Conservation (phyloP, 371 early-diverging fungal genomes). For the Circinella umbellata region DNA sequence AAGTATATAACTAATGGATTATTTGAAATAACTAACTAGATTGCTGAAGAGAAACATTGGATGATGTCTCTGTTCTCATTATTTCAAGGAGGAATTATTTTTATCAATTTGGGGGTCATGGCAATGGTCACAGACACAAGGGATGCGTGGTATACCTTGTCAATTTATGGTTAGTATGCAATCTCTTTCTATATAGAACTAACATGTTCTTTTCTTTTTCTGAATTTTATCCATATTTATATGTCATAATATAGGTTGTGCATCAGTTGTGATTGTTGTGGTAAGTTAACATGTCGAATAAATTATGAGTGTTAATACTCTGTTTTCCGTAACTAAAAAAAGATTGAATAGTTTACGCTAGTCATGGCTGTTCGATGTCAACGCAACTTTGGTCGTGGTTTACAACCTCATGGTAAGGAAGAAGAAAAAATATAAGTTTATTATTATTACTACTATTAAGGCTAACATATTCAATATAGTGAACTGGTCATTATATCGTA, state of each 20-base stretch:
- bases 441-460: neutral
- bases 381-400: conserved; percentile 19
- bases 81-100: conserved; percentile 16
- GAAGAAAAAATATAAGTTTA: neutral
- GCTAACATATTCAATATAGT: neutral
- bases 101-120: conserved; percentile 16
- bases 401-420: conserved; percentile 17
- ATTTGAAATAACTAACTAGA: neutral
- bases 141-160: conserved; percentile 21
- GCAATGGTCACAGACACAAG: conserved; percentile 4
- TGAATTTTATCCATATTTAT: no score
- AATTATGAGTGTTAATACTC: no score
- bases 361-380: conserved; percentile 20
- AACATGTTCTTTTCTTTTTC: neutral
- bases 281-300: conserved; percentile 1
- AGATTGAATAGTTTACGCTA: neutral
- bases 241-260: conserved; percentile 11
- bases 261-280: conserved; percentile 14
- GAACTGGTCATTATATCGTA: conserved; percentile 2
- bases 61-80: conserved; percentile 20
- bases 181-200: neutral
- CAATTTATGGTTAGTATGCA: conserved; percentile 14
- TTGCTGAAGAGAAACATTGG: conserved; percentile 20
- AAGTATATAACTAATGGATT: no score
- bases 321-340: neutral